phyloP scores from a whole-genome alignment of 2,329 filamentous ascomycete genomes.

The Microdochium nivale region DNA sequence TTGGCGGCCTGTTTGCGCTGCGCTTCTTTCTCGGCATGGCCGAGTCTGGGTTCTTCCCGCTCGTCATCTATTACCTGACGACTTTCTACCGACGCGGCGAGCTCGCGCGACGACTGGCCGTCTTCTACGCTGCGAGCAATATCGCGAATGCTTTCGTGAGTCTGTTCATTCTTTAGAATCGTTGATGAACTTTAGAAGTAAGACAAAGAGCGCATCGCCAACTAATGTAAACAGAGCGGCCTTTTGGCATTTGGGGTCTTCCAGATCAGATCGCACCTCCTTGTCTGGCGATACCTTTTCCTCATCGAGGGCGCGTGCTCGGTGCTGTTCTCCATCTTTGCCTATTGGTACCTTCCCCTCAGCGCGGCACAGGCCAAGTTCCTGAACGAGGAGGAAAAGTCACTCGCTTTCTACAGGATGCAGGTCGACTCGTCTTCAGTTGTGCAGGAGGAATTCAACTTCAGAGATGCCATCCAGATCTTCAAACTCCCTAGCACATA shows the following conservation, averaged over 20 bases:
- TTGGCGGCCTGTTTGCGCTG: conserved; percentile 56
- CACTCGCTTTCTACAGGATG: conserved; percentile 64
- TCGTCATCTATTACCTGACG: conserved; percentile 49
- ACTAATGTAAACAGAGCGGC: conserved; percentile 18
- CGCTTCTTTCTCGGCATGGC: conserved; percentile 64
- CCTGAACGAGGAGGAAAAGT: conserved; percentile 55
- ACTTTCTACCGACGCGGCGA: conserved; percentile 66
- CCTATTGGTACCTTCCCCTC: conserved; percentile 60
- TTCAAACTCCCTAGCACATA: conserved; percentile 41
- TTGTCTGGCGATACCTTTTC: conserved; percentile 41
- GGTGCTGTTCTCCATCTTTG: conserved; percentile 52
- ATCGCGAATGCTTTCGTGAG: conserved; percentile 51
- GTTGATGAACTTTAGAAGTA: too few species aligned
- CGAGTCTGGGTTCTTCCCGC: conserved; percentile 60
- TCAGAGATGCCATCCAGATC: conserved; percentile 41
- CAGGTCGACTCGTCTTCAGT: conserved; percentile 64
- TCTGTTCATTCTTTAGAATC: not conserved
- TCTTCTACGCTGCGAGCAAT: conserved; percentile 70
- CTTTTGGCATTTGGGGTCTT: conserved; percentile 40
- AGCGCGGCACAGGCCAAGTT: conserved; percentile 58
- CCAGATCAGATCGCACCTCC: conserved; percentile 29
- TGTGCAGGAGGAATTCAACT: conserved; percentile 42
- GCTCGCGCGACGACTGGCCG: conserved; percentile 58
- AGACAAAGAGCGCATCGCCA: too few species aligned
- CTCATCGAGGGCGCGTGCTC: conserved; percentile 49